Evolutionary conservation across 768 basidiomycete species (phyloP), one percentile per base, ranked within the genome.

Genomic region (Leccinum subtestaceum): DNA sequence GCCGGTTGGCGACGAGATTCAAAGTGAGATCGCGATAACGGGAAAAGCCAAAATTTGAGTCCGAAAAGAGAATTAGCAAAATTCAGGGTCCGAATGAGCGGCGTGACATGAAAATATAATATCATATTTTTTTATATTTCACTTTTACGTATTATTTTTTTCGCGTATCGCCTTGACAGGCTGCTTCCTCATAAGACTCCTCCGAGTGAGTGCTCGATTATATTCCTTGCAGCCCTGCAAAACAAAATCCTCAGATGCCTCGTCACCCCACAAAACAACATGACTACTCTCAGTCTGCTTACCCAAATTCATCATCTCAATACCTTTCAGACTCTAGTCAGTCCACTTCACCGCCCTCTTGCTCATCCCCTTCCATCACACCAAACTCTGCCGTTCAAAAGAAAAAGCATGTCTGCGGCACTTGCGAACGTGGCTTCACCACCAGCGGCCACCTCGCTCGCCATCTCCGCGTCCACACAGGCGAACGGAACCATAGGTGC

Each of bases 401-500:
- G 72, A 73, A 74, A 66, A 73, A 74, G 52, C 83, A 94, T 66
- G 72, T 88, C 57, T 95, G 93, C 70, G 64, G 72, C 1, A 85
- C 82, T 5, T 95, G 93, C 74, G 80, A 85, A 3, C 83, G 91
- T 47, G 81, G 84, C 1, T 95, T 95, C 74, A 92, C 91, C 55
- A 95, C 93, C 25, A 88, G 87, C 60, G 94, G 93, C 17, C 93
- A 95, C 72, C 81, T 95, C 19, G 89, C 93, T 1, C 83, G 93
- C 50, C 93, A 95, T 69, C 81, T 88, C n/a, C 80, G 92, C 56
- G 88, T 94, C 12, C 93, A 95, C 75, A 95, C 93, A 15, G 93
- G 93, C 43, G 93, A 95, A 67, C 82, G 91, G 61, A 94, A 95
- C 74, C 91, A 95, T 77, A 90, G 86, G 60, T 96, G 93, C 68